Evolutionary conservation across 441 rosid genomes (phyloP).

Genomic region (Pelargonium australe): DNA sequence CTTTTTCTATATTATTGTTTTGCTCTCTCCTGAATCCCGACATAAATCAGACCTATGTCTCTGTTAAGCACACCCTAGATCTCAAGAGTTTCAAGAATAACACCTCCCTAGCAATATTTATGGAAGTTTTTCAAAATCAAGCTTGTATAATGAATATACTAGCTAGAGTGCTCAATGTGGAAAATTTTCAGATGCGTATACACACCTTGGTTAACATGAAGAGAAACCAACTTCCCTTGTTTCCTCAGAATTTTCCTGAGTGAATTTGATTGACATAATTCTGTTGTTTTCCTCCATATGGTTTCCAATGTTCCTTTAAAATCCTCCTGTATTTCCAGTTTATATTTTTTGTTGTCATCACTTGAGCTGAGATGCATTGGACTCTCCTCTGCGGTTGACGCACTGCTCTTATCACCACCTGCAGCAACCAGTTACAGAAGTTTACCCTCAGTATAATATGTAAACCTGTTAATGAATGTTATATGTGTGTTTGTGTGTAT

Average conservation of each 20-base stretch:
- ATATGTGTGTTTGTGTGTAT: too few species aligned
- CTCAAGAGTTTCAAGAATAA: too few species aligned
- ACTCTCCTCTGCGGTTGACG: slow-evolving; percentile 44
- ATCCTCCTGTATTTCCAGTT: slow-evolving; percentile 31
- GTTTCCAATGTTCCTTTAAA: slow-evolving; percentile 50
- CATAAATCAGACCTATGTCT: neutral
- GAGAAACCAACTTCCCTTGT: slow-evolving; percentile 72
- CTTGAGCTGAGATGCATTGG: slow-evolving; percentile 40
- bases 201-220: slow-evolving; percentile 61
- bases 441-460: neutral
- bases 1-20: too few species aligned
- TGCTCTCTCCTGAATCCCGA: neutral
- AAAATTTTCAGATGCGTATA: slow-evolving; percentile 11
- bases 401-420: slow-evolving; percentile 46
- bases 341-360: slow-evolving; percentile 33
- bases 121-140: neutral
- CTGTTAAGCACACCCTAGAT: neutral
- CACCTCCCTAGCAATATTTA: too few species aligned
- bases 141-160: neutral
- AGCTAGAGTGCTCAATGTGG: neutral
- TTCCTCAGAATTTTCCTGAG: slow-evolving; percentile 58
- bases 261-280: slow-evolving; percentile 63
- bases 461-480: too few species aligned
- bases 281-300: slow-evolving; percentile 59
- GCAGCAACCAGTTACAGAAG: slow-evolving; percentile 19